A percentile compares a stretch with the other conserved stretches of the same genome.
Conservation (phyloP, 129 eudicot species). For the Gnaphalium uliginosum region DNA sequence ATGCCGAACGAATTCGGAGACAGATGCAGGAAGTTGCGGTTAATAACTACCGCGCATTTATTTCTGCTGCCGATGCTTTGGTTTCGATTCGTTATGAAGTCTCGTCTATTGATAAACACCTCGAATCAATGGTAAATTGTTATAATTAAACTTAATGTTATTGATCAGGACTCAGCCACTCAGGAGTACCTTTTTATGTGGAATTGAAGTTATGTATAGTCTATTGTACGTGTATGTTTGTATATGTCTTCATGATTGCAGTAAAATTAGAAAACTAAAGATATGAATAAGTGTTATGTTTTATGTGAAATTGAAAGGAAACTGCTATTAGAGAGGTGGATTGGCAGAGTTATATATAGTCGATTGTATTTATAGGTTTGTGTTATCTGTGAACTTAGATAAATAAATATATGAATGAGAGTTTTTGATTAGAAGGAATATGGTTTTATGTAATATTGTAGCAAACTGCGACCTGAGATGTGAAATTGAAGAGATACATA, state of each 20-base stretch:
- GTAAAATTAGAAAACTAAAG: background rate
- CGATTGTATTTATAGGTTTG: conserved; percentile 11
- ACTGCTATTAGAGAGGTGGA: conserved; percentile 7
- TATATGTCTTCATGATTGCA: background rate
- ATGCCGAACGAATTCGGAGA: conserved; percentile 90
- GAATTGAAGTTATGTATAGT: background rate
- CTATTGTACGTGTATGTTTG: background rate
- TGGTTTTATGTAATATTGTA: background rate
- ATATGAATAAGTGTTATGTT: background rate
- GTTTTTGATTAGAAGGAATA: background rate
- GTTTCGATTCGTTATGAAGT: conserved; percentile 73
- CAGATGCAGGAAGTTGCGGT: conserved; percentile 99
- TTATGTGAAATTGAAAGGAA: conserved; percentile 1
- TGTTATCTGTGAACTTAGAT: background rate
- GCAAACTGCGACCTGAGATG: background rate
- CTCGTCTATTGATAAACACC: conserved; percentile 82
- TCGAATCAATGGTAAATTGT: conserved; percentile 65
- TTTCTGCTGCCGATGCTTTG: conserved; percentile 93
- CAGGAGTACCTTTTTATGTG: background rate
- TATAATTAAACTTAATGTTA: background rate
- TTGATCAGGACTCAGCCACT: background rate
- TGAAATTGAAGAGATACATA: conserved; percentile 2
- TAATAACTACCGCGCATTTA: conserved; percentile 87
- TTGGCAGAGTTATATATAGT: background rate
- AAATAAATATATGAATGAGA: background rate